Evolutionary conservation across 768 basidiomycete genomes (phyloP), one percentile per base, ranked within the genome.

Genomic region (Trametes villosa): DNA sequence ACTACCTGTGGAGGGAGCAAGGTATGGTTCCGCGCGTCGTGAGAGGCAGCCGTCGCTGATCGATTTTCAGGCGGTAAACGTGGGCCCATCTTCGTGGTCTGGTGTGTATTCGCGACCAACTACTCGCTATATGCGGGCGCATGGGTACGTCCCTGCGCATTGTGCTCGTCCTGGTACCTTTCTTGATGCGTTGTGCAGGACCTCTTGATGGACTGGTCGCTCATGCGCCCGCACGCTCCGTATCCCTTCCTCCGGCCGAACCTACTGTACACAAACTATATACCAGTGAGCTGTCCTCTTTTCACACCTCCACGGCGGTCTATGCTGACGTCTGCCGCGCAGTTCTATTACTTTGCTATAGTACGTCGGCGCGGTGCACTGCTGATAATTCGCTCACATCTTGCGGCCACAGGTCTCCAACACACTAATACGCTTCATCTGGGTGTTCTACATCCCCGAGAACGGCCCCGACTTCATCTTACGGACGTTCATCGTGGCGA

Each of bases 181-280:
- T 36, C 9, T 18, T 17, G 15, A 11, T 29, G 3, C 24, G 15
- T n/a, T 20, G 12, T 27, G 4, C 34, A 92, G 94, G 94, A 97
- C 67, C 72, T 94, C 31, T 69, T 89, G 11, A 91, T 96, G 85
- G 96, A 98, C 72, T 98, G 96, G 96, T 92, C 91, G 1, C 70
- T 98, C 44, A 76, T 94, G 42, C 80, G 84, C 57, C 78, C 81
- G 4, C 86, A 78, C 58, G 77, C 79, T 9, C 77, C 67, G 60
- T 78, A 89, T 63, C 82, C 76, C 20, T 76, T 92, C 40, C 80
- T 98, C 3, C 86, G 97, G 18, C 73, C 77, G 4, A 91, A 96
- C 36, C 74, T 96, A 31, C 76, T 92, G 2, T 98, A 95, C 71
- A 77, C 81, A 7, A 81, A 86, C 46, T 70, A 83, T 40, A 76